Evolutionary conservation across 176 grass and related monocot species (phyloP).

Genomic region (Rhipidocladum racemiflorum): DNA sequence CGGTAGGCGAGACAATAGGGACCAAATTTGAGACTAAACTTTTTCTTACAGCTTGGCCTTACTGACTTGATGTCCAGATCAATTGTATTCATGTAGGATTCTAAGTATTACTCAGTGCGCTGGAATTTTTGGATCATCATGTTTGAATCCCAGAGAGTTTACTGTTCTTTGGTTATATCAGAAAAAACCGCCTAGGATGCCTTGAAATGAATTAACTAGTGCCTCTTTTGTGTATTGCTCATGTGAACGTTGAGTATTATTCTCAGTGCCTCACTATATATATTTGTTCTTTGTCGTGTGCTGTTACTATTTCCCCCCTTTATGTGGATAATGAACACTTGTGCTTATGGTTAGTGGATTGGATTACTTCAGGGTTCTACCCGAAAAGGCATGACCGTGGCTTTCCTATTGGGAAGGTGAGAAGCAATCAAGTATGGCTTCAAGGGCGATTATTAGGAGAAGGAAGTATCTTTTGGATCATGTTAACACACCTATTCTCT

Average conservation of each 20-base stretch:
- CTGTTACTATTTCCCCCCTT: neutral
- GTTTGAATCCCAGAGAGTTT: neutral
- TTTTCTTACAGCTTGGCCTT: neutral
- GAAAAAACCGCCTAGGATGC: neutral
- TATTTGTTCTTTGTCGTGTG: constrained; percentile 22
- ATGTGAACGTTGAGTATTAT: neutral
- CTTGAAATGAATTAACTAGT: constrained; percentile 7
- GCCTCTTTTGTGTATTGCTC: constrained; percentile 3
- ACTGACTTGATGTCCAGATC: neutral
- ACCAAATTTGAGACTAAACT: neutral
- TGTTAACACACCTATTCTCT: constrained; percentile 33
- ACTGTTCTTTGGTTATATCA: neutral
- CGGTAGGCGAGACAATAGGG: too few relatives aligned
- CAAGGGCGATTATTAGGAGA: constrained; percentile 70
- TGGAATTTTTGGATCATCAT: constrained; percentile 3
- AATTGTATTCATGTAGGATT: constrained; percentile 1
- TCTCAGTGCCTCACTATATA: neutral
- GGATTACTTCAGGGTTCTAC: constrained; percentile 50
- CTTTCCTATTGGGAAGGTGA: constrained; percentile 42
- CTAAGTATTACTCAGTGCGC: neutral
- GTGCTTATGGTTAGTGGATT: constrained; percentile 5
- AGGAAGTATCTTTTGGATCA: constrained; percentile 59
- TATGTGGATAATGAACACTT: neutral
- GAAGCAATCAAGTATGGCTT: constrained; percentile 64
- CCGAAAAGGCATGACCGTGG: constrained; percentile 57